Evolutionary conservation across 768 basidiomycete genomes (phyloP).

Genomic region (Tylopilus rubrobrunneus): DNA sequence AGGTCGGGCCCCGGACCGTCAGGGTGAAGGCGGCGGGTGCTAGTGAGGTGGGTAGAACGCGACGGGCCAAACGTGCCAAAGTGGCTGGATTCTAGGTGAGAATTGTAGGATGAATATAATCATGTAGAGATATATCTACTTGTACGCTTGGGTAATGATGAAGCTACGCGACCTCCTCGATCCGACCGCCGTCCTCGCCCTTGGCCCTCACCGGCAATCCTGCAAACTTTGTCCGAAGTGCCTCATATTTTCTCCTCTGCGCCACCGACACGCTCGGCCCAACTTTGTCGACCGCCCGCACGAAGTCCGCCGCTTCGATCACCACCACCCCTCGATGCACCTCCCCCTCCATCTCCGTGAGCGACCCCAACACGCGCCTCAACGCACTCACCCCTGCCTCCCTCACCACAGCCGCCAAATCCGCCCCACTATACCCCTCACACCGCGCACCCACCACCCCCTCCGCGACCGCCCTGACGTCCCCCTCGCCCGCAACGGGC

Average conservation of each 20-base stretch:
- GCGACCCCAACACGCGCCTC: conserved; percentile 59
- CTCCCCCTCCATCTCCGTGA: conserved; percentile 52
- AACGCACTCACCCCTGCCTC: conserved; percentile 90
- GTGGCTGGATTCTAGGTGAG: conserved; percentile 5
- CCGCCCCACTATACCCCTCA: conserved; percentile 91
- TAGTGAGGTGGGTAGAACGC: conserved; percentile 3
- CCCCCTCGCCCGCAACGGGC: conserved; percentile 43
- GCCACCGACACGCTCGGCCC: conserved; percentile 78
- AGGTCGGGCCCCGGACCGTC: background rate
- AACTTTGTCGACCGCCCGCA: conserved; percentile 71
- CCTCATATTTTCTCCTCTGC: conserved; percentile 82
- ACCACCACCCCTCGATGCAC: conserved; percentile 36
- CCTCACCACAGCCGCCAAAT: conserved; percentile 81
- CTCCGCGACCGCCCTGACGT: conserved; percentile 30
- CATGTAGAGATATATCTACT: conserved; percentile 1
- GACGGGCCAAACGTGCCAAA: conserved; percentile 12
- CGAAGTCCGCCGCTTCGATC: conserved; percentile 69
- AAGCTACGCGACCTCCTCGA: conserved; percentile 15
- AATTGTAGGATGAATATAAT: background rate
- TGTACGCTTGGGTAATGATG: background rate
- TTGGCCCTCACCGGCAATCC: conserved; percentile 60
- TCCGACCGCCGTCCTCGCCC: conserved; percentile 27
- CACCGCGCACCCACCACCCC: conserved; percentile 57
- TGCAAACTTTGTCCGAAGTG: conserved; percentile 76
- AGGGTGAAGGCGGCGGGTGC: conserved; percentile 11